Percentiles rank a stretch among this genome's conserved stretches.
phyloP scores from a whole-genome alignment of 768 basidiomycete species.

The Mycena amicta region DNA sequence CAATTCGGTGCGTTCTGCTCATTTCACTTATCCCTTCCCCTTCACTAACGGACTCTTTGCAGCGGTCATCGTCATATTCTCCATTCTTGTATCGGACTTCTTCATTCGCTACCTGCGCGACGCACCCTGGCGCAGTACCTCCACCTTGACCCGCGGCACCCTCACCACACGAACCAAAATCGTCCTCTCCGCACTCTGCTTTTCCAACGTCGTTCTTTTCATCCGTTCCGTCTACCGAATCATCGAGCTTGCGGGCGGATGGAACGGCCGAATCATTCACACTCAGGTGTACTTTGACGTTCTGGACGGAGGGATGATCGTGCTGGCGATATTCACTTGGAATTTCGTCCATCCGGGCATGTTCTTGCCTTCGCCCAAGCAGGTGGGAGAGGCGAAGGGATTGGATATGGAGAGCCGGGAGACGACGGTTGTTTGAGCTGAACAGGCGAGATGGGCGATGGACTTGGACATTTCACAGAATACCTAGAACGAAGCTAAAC shows the following conservation, averaged over 20 bases:
- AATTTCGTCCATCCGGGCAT: slow-evolving; percentile 47
- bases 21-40: no score
- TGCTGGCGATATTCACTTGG: slow-evolving; percentile 42
- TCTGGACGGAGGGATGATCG: slow-evolving; percentile 49
- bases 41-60: no score
- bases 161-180: slow-evolving; percentile 6
- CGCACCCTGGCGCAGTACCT: slow-evolving; percentile 30
- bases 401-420: no score
- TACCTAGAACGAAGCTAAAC: no score
- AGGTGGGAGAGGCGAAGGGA: no score
- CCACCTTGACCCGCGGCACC: background rate
- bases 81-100: slow-evolving; percentile 48
- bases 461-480: no score
- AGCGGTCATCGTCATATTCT: slow-evolving; percentile 49
- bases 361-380: slow-evolving; percentile 27
- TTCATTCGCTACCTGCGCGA: slow-evolving; percentile 42
- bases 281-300: slow-evolving; percentile 50
- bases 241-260: slow-evolving; percentile 53
- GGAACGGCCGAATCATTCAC: slow-evolving; percentile 50
- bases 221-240: slow-evolving; percentile 59
- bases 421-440: no score
- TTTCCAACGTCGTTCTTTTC: slow-evolving; percentile 46
- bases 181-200: slow-evolving; percentile 38
- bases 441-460: no score
- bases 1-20: slow-evolving; percentile 40